These are phyloP conservation scores for Polyporus tsugae DNA, from an alignment of 1,284 basidiomycete genomes.

Conservation along the genomic window DNA sequence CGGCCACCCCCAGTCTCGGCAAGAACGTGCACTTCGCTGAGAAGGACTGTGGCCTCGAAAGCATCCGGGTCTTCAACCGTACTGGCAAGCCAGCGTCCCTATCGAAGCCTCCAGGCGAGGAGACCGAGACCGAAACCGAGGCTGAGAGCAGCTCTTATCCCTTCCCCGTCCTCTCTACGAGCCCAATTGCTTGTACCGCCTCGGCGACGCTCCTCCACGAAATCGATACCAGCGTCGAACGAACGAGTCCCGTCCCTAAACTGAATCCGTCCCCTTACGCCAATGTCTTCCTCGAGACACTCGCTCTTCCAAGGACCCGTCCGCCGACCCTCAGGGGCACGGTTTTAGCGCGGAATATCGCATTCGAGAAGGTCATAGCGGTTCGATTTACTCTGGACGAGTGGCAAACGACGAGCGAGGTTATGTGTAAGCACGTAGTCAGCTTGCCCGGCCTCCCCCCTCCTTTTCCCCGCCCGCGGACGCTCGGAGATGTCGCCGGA, in stretches of 20 bases:
- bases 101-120: conserved; percentile 66
- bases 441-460: conserved; percentile 57
- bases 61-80: conserved; percentile 85
- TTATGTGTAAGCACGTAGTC: conserved; percentile 71
- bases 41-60: conserved; percentile 73
- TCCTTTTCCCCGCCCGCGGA: conserved; percentile 44
- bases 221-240: conserved; percentile 47
- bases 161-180: conserved; percentile 36
- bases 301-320: conserved; percentile 48
- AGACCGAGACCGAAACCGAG: conserved; percentile 84
- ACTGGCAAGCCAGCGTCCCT: conserved; percentile 82
- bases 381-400: conserved; percentile 93
- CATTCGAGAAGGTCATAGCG: conserved; percentile 89
- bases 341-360: conserved; percentile 83
- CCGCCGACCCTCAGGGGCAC: conserved; percentile 53
- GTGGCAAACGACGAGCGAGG: conserved; percentile 94
- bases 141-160: conserved; percentile 50
- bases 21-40: conserved; percentile 93
- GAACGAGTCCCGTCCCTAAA: conserved; percentile 54
- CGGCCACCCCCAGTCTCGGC: conserved; percentile 71
- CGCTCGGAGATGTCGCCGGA: conserved; percentile 46
- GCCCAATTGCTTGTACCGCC: conserved; percentile 29
- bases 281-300: conserved; percentile 60
- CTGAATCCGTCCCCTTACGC: conserved; percentile 46
- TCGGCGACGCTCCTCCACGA: conserved; percentile 45